A percentile compares a stretch with the other conserved stretches of the same genome.
phyloP scores from a whole-genome alignment of 305 asterid genomes.

The Solanum hybrid region DNA sequence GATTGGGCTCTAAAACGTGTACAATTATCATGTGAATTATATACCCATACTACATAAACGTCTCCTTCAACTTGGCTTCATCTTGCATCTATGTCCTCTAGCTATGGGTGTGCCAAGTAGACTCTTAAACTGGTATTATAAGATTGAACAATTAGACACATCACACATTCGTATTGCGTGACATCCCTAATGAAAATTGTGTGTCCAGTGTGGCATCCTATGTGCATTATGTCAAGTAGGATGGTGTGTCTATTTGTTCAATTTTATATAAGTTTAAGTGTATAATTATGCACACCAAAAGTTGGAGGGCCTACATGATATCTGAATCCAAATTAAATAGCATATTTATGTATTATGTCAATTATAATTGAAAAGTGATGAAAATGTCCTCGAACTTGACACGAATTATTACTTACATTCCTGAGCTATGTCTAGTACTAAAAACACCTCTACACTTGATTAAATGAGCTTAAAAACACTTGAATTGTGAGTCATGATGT shows the following conservation, averaged over 20 bases:
- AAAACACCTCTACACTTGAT: background rate
- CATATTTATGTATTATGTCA: no score
- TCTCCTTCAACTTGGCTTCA: no score
- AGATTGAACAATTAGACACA: background rate
- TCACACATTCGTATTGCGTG: background rate
- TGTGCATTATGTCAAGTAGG: background rate
- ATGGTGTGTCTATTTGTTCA: no score
- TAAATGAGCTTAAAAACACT: background rate
- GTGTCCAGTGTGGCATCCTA: background rate
- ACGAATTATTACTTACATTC: background rate
- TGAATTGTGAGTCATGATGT: no score
- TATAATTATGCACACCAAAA: background rate
- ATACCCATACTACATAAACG: background rate
- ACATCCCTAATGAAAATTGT: background rate
- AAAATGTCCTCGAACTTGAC: background rate
- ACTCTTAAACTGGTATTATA: background rate
- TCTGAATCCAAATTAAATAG: background rate
- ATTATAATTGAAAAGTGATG: background rate
- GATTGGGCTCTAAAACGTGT: background rate
- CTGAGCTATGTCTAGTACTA: no score
- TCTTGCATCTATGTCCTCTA: background rate
- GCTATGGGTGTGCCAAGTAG: background rate
- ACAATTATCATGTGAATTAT: background rate
- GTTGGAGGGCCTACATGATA: background rate
- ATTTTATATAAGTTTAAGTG: no score